Base-by-base conservation (phyloP, 1,284 basidiomycete genomes). In the Papiliotrema flavescens region DNA sequence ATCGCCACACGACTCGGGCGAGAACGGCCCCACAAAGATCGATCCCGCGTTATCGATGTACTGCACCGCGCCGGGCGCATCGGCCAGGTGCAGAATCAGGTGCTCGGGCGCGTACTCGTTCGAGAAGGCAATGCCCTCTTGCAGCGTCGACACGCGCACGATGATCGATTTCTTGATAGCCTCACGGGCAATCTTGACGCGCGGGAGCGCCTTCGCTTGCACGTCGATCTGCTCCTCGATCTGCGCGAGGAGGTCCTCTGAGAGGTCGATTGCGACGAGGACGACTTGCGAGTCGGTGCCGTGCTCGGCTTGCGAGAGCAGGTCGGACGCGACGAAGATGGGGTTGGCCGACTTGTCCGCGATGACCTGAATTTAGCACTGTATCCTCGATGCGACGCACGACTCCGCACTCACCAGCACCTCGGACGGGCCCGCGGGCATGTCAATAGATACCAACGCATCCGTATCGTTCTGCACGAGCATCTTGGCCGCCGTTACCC, bases 401-500 rank as follows among this genome's bases (percentile, higher is more conserved):
- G 35, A 45, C 28, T 32, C 26, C 20, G 15, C 47, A 84, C 89
- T 79, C 66, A 93, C 93, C 65, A 97, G 79, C 28, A 98, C 94
- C 76, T 98, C 94, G 8, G 90, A 94, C 14, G 96, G 96, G 7
- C 96, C 96, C 22, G 96, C 96, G 37, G 96, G 96, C 92, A 98
- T 98, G 76, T 99, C 96, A 70, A 98, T 99, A 20, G 90, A 88
- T 11, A 98, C 92, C 57, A 94, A 79, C 5, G 96, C 95, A 69
- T 94, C 89, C n/a, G 93, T 93, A 74, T 98, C 96, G 75, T 97
- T 97, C 76, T 97, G 94, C 20, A 98, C 93, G 59, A 97, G 79
- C 96, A 98, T 97, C 81, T 99, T 99, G 54, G 95, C 95, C 1
- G 96, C 96, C 0, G 95, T 98, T 24, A 99, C 96, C 88, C 95